These are phyloP conservation scores for Pseudogymnoascus sp. DNA, from an alignment of 2,329 filamentous ascomycete genomes.

Conservation along the genomic window DNA sequence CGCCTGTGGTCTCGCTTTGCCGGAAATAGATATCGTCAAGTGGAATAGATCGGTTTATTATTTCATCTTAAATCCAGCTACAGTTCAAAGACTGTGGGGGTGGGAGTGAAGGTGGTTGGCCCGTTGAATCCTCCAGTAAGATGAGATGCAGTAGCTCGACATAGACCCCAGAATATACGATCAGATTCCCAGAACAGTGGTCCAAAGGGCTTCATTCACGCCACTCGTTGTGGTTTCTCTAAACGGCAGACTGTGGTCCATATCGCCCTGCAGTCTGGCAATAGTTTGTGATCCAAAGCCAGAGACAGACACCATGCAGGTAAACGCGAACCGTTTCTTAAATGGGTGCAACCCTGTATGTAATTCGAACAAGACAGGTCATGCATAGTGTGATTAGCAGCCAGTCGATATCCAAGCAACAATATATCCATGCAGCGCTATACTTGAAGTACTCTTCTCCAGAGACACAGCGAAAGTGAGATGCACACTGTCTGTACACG, in stretches of 20 bases:
- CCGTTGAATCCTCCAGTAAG: background rate
- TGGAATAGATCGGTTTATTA: constrained; percentile 4
- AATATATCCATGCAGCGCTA: background rate
- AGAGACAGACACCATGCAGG: background rate
- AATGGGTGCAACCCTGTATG: background rate
- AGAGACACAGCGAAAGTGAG: background rate
- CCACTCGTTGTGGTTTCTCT: background rate
- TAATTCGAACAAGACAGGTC: background rate
- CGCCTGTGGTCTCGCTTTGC: background rate
- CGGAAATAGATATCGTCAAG: constrained; percentile 5
- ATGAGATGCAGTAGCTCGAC: constrained; percentile 8
- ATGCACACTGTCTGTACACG: background rate
- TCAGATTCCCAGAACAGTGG: background rate
- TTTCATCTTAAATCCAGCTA: background rate
- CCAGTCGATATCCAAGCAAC: background rate
- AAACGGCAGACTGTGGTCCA: background rate
- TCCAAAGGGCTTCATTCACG: background rate
- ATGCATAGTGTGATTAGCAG: background rate
- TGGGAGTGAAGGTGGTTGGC: background rate
- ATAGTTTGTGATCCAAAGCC: background rate
- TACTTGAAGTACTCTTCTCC: background rate
- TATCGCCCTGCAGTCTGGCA: background rate
- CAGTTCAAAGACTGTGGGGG: background rate
- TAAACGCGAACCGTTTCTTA: background rate
- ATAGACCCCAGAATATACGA: background rate